Conservation (phyloP, 2,329 filamentous ascomycete genomes). For the Aplosporella prunicola region DNA sequence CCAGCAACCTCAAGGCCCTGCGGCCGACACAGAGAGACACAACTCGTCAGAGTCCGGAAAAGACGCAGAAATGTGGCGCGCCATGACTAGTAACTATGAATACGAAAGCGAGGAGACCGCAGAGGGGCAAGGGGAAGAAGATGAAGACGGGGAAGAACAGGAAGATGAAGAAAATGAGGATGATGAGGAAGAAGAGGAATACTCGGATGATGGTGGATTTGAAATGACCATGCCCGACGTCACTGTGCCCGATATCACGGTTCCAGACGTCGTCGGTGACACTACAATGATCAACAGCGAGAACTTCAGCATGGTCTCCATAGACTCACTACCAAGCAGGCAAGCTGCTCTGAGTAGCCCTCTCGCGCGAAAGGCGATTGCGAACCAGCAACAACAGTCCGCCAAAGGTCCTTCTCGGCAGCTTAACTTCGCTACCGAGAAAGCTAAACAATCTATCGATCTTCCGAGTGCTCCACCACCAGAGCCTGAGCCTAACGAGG, state of each 20-base stretch:
- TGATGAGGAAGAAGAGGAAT: constrained; percentile 7
- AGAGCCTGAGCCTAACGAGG: neutral
- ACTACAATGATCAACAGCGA: constrained; percentile 39
- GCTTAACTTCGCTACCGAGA: neutral
- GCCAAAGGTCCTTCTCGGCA: neutral
- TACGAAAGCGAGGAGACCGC: neutral
- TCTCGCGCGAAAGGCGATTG: constrained; percentile 10
- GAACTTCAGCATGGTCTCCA: constrained; percentile 43
- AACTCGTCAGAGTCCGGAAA: neutral
- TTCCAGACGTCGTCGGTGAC: constrained; percentile 32
- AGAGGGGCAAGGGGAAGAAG: constrained; percentile 4
- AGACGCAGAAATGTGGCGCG: constrained; percentile 8
- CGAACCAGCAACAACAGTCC: constrained; percentile 11
- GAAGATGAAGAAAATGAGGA: too few relatives aligned
- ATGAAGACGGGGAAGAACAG: constrained; percentile 4
- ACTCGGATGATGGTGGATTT: constrained; percentile 3
- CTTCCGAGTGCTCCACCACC: constrained; percentile 12
- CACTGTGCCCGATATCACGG: constrained; percentile 17
- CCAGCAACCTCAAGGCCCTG: too few relatives aligned
- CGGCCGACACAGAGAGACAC: too few relatives aligned
- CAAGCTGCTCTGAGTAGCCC: constrained; percentile 20
- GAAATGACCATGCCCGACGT: constrained; percentile 8
- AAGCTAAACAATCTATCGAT: constrained; percentile 2
- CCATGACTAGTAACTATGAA: constrained; percentile 8
- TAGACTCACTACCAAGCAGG: constrained; percentile 35